Evolutionary conservation across 495 filamentous ascomycete species (phyloP).

Genomic region (Aspergillus ostianus): DNA sequence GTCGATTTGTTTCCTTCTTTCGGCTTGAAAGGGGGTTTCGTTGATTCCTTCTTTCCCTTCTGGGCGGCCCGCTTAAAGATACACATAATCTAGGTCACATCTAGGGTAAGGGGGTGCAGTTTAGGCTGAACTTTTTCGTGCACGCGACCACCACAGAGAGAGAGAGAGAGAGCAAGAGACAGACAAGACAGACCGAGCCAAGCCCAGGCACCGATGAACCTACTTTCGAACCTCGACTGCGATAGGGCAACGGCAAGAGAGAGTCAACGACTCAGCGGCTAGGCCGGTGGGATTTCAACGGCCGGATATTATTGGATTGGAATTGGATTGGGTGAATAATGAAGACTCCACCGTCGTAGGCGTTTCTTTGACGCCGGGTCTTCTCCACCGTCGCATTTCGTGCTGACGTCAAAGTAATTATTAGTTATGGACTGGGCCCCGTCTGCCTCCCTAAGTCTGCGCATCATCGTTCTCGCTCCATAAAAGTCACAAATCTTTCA

Average conservation of each 20-base stretch:
- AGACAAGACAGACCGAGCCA: too few species aligned
- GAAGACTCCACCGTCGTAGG: not conserved
- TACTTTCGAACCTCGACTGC: not conserved
- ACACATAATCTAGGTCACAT: not conserved
- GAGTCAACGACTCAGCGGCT: not conserved
- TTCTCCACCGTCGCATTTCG: not conserved
- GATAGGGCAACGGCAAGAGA: not conserved
- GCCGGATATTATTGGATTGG: not conserved
- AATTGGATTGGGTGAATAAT: not conserved
- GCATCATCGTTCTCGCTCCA: conserved; percentile 1
- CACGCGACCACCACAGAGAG: too few species aligned
- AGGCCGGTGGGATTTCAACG: not conserved
- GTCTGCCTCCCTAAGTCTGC: conserved; percentile 1
- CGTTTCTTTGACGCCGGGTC: not conserved
- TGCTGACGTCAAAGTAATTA: conserved; percentile 6
- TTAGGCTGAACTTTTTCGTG: too few species aligned
- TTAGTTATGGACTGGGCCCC: too few species aligned
- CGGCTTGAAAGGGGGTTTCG: not conserved
- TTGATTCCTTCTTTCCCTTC: not conserved
- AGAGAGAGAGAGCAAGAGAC: not conserved
- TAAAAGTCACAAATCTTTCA: conserved; percentile 1
- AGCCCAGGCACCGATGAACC: not conserved
- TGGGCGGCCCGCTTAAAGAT: not conserved
- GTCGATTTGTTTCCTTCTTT: not conserved
- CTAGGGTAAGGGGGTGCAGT: not conserved